phyloP scores from a whole-genome alignment of 2,329 filamentous ascomycete genomes.

The Dryadomyces sulphureus region DNA sequence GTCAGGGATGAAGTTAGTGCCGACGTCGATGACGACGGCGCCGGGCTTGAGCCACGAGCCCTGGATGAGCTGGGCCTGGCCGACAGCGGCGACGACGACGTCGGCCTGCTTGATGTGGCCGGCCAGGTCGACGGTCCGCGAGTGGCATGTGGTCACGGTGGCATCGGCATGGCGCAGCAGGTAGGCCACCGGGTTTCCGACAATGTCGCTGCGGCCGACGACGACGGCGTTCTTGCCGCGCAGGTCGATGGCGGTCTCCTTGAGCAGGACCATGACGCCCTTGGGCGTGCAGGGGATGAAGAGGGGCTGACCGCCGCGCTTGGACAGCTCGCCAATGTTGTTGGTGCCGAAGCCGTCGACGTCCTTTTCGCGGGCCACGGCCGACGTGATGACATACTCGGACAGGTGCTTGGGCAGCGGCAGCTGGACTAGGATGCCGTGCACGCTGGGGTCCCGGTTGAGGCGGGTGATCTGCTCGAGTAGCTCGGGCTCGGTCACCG shows the following conservation, averaged over 20 bases:
- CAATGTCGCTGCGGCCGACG: conserved; percentile 88
- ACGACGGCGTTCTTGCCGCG: conserved; percentile 90
- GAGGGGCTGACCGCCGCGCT: conserved; percentile 75
- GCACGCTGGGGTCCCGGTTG: conserved; percentile 75
- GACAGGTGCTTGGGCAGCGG: conserved; percentile 81
- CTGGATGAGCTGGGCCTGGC: conserved; percentile 73
- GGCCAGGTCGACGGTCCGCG: conserved; percentile 61
- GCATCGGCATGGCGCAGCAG: conserved; percentile 90
- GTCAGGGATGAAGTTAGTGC: conserved; percentile 90
- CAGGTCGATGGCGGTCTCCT: conserved; percentile 70
- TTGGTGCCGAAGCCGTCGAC: conserved; percentile 89
- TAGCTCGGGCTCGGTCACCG: conserved; percentile 71
- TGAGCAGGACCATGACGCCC: conserved; percentile 84
- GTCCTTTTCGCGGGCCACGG: conserved; percentile 87
- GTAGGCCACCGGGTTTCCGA: conserved; percentile 92
- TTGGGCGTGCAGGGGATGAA: conserved; percentile 95
- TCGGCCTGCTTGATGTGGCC: conserved; percentile 71
- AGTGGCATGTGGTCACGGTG: conserved; percentile 93
- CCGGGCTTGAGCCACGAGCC: conserved; percentile 93
- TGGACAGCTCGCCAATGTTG: conserved; percentile 95
- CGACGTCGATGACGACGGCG: conserved; percentile 92
- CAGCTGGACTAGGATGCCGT: conserved; percentile 88
- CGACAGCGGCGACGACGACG: conserved; percentile 84
- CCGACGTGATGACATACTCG: conserved; percentile 79
- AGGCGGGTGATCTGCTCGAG: conserved; percentile 65